Base-by-base conservation (phyloP, 169 alveolate species). In the Cryptosporidium ubiquitum region DNA sequence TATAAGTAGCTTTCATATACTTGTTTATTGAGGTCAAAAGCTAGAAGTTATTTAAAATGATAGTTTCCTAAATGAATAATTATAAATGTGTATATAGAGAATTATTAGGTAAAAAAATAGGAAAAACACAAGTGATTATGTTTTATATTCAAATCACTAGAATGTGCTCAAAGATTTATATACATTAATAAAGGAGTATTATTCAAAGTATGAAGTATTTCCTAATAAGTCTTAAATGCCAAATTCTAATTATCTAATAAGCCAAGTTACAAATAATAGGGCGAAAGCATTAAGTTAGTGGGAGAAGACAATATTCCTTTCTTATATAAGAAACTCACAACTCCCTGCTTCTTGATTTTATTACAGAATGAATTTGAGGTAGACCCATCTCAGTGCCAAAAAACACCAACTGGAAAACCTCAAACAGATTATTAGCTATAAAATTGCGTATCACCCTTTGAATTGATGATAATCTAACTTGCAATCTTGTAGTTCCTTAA, bases 401-500 rank as follows among this genome's bases (percentile, higher is more conserved):
- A n/a, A n/a, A 47, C 16, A 47, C 55, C 20, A 47, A 47, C 2
- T 47, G 55, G 55, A 47, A 42, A 47, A 47, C 55, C 55, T 0
- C 3, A 14, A 47, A 47, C 23, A 47, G 20, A 47, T 47, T 0
- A 14, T 16, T 47, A 40, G 9, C 3, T 40, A 47, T n/a, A n/a
- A n/a, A n/a, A n/a, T n/a, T n/a, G n/a, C n/a, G n/a, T n/a, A n/a
- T n/a, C n/a, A n/a, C n/a, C n/a, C n/a, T n/a, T n/a, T n/a, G n/a
- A n/a, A n/a, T n/a, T n/a, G n/a, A n/a, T n/a, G n/a, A 42, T 7
- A 23, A 18, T 2, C 35, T 42, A 79, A 35, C 89, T 64, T 31
- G 89, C 58, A 61, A 79, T 58, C 18, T 47, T 58, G 29, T 60
- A 44, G 49, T 79, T 79, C 39, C 89, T 79, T 18, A 79, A 47